Evolutionary conservation across 495 filamentous ascomycete genomes (phyloP), one percentile per base, ranked within the genome.

Genomic region (Neurospora sp.): DNA sequence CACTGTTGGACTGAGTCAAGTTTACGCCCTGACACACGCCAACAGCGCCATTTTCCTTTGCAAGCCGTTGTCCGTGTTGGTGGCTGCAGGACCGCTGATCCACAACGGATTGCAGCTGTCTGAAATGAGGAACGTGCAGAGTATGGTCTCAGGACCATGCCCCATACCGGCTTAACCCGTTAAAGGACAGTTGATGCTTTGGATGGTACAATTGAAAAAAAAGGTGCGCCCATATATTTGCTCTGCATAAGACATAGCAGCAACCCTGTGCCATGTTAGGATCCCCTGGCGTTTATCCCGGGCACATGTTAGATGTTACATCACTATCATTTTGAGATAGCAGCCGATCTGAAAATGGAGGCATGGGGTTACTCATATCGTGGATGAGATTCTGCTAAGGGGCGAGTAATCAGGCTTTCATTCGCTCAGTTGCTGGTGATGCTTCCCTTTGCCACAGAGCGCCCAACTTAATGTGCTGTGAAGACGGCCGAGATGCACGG

Each of bases 41-140:
- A 40, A 21, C 36, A 15, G 31, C 48, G 72, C 59, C 48, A 43
- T 73, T 39, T 54, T 71, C 59, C 70, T 48, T 74, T 37, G 39
- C 40, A 72, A 74, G 37, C 73, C 59, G 43, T 71, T 39, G 70
- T 43, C 71, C 37, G 11, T 31, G 15, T 21, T 19, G 39, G 4
- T 15, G 19, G 38, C 66, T 40, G 70, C 39, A 54, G 69, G 73
- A 73, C 72, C 66, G 69, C 38, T 72, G 45, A 75, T 45, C 39
- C 74, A 73, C 31, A 39, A 38, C 71, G 70, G 71, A 74, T 69
- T 72, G 54, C 70, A 75, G 74, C 73, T 72, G 69, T 72, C 69
- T 71, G 70, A 48, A 72, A 69, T 69, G 19, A 69, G 73, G 69
- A 34, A 36, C 28, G 15, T 66, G 54, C 54, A 66, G 28, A 66